Evolutionary conservation across 768 basidiomycete species (phyloP).

Genomic region (Boletus sp.): DNA sequence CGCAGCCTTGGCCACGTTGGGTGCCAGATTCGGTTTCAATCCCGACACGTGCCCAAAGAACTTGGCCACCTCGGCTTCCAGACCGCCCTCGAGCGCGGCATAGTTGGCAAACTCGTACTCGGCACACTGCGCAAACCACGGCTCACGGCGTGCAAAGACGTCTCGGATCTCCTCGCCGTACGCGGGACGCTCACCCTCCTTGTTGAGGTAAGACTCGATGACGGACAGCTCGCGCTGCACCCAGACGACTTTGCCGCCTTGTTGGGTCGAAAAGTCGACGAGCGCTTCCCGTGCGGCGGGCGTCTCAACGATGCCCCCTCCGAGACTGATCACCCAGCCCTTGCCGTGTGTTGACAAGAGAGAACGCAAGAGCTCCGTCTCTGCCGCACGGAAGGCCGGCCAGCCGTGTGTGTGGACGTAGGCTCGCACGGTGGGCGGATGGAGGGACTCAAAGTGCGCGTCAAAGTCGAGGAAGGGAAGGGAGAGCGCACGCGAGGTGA

Average conservation of each 20-base stretch:
- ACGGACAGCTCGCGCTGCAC: constrained; percentile 79
- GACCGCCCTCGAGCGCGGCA: constrained; percentile 40
- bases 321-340: constrained; percentile 80
- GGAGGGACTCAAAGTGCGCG: constrained; percentile 63
- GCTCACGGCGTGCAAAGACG: constrained; percentile 78
- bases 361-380: constrained; percentile 65
- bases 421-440: constrained; percentile 60
- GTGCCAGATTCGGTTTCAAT: constrained; percentile 58
- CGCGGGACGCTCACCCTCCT: constrained; percentile 77
- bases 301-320: constrained; percentile 93
- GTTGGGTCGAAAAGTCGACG: constrained; percentile 53
- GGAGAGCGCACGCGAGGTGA: constrained; percentile 70
- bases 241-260: constrained; percentile 76
- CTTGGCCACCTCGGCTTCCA: constrained; percentile 59
- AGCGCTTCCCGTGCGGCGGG: constrained; percentile 71
- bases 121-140: constrained; percentile 84
- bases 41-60: constrained; percentile 92
- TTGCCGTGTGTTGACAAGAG: constrained; percentile 56
- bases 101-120: constrained; percentile 84
- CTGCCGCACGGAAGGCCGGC: constrained; percentile 84
- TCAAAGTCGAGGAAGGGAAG: constrained; percentile 88
- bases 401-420: constrained; percentile 86
- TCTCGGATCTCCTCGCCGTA: constrained; percentile 86
- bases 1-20: constrained; percentile 40
- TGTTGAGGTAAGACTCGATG: constrained; percentile 75